Conservation (phyloP, 345 rosid species). For the Citrus australasica region DNA sequence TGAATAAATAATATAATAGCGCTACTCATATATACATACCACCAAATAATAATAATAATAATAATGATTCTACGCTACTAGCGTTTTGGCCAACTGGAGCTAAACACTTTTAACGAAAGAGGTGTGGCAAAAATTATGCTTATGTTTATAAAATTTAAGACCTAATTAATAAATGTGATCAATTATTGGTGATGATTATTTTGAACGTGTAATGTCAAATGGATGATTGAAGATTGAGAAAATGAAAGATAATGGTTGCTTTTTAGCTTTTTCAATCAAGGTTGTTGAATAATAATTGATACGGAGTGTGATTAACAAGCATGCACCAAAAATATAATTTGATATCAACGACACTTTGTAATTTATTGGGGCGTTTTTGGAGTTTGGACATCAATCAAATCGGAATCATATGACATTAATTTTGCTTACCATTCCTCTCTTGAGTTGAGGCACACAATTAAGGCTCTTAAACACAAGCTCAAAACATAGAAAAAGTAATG, state of each 20-base stretch:
- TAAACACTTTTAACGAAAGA: background rate
- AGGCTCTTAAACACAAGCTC: background rate
- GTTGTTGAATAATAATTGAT: constrained; percentile 5
- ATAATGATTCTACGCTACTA: constrained; percentile 2
- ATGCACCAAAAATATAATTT: background rate
- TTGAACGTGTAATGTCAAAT: background rate
- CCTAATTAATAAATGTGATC: constrained; percentile 1
- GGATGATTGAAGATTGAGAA: background rate
- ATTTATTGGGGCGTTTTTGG: background rate
- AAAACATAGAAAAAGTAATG: too few relatives aligned
- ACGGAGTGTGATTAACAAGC: constrained; percentile 1
- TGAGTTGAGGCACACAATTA: too few relatives aligned
- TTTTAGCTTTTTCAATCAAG: constrained; percentile 18
- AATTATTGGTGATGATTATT: constrained; percentile 15
- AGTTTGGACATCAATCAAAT: constrained; percentile 13
- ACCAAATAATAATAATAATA: too few relatives aligned
- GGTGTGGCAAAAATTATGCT: background rate
- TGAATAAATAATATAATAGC: too few relatives aligned
- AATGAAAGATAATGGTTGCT: background rate
- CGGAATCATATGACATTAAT: background rate
- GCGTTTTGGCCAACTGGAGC: background rate
- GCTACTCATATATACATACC: too few relatives aligned
- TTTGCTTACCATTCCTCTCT: background rate
- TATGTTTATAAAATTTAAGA: background rate
- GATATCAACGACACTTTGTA: constrained; percentile 8